These are phyloP conservation scores for Colletotrichum cereale DNA, from an alignment of 2,329 filamentous ascomycete species.

Conservation along the genomic window DNA sequence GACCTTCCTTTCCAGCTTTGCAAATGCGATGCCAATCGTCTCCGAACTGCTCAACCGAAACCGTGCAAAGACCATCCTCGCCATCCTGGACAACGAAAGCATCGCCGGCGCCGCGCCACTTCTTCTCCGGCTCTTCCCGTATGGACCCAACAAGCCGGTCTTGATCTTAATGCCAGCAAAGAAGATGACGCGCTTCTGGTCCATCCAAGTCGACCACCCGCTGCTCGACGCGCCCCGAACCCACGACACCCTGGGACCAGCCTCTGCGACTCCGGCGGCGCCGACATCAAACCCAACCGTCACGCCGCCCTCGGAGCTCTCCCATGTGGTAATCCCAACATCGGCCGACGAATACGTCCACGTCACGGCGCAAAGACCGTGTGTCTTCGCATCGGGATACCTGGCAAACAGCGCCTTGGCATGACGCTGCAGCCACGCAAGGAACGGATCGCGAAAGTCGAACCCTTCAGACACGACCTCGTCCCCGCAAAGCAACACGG, in stretches of 20 bases:
- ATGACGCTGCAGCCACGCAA: not conserved
- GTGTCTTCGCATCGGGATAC: conserved; percentile 2
- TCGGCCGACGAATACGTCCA: not conserved
- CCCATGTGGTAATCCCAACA: not conserved
- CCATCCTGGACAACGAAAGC: not conserved
- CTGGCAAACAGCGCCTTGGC: conserved; percentile 5
- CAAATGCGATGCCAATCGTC: not conserved
- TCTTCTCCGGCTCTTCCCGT: not conserved
- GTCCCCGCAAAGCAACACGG: conserved; percentile 3
- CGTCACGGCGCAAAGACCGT: not conserved
- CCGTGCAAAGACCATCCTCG: not conserved
- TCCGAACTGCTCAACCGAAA: not conserved
- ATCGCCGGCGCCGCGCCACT: not conserved
- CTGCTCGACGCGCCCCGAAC: not conserved
- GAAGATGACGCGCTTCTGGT: conserved; percentile 1
- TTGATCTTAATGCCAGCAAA: conserved; percentile 1
- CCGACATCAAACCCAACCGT: not conserved
- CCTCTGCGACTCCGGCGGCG: not conserved
- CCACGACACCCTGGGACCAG: not conserved
- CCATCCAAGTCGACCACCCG: not conserved
- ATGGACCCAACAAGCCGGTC: not conserved
- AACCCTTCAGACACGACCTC: not conserved
- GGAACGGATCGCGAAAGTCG: conserved; percentile 6
- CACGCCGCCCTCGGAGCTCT: not conserved
- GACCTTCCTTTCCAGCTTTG: not conserved